Conservation (phyloP, 2,329 filamentous ascomycete species). For the Fusarium brachygibbosum region DNA sequence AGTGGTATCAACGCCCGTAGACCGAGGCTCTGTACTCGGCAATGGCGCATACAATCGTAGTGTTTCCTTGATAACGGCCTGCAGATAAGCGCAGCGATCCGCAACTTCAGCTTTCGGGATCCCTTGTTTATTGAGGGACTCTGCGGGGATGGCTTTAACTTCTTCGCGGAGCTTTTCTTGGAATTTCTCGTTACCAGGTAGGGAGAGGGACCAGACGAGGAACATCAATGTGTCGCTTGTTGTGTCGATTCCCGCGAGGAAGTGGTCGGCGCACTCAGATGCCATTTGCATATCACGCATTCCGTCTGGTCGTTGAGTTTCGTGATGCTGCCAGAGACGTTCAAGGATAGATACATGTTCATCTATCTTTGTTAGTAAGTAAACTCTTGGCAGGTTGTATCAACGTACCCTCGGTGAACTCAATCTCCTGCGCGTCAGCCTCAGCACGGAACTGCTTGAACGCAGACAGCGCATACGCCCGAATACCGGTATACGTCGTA, state of each 20-base stretch:
- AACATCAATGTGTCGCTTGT: slow-evolving; percentile 67
- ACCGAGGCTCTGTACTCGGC: slow-evolving; percentile 65
- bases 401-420: not conserved
- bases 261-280: slow-evolving; percentile 66
- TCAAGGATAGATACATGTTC: slow-evolving; percentile 54
- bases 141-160: slow-evolving; percentile 50
- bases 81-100: slow-evolving; percentile 59
- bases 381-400: accelerated
- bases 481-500: slow-evolving; percentile 37
- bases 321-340: slow-evolving; percentile 54
- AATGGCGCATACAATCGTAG: slow-evolving; percentile 64
- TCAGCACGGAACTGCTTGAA: slow-evolving; percentile 28
- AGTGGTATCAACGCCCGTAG: slow-evolving; percentile 30
- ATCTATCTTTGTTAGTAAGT: not conserved
- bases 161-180: slow-evolving; percentile 62
- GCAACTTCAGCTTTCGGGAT: slow-evolving; percentile 53
- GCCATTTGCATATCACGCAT: slow-evolving; percentile 63
- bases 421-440: not conserved
- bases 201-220: slow-evolving; percentile 63
- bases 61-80: slow-evolving; percentile 65
- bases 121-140: slow-evolving; percentile 36
- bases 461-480: slow-evolving; percentile 24
- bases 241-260: slow-evolving; percentile 67
- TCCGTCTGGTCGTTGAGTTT: slow-evolving; percentile 43
- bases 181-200: slow-evolving; percentile 56